phyloP scores from a whole-genome alignment of 768 basidiomycete species.

The Boletus tylopilopsis region DNA sequence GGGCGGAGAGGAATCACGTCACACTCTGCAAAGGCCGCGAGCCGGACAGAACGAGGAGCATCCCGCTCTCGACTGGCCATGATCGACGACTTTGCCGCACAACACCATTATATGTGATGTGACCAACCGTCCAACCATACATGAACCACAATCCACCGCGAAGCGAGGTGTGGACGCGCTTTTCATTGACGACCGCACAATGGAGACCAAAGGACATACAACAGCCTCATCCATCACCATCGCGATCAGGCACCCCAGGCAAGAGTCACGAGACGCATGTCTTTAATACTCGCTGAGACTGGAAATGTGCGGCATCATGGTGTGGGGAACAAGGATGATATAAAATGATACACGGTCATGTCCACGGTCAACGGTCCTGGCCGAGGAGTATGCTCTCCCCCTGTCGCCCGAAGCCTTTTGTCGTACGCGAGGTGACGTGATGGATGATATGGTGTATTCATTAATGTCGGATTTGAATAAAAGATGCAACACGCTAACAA shows the following conservation, averaged over 20 bases:
- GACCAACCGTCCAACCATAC: too few relatives aligned
- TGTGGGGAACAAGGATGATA: too few relatives aligned
- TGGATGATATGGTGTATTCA: background rate
- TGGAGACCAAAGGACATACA: background rate
- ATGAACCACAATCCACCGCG: too few relatives aligned
- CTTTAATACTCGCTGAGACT: slow-evolving; percentile 3
- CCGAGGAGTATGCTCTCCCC: background rate
- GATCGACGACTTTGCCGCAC: too few relatives aligned
- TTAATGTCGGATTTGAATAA: background rate
- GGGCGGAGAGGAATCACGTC: background rate
- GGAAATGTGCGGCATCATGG: too few relatives aligned
- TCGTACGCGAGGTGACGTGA: background rate
- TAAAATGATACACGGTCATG: background rate
- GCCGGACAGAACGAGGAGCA: too few relatives aligned
- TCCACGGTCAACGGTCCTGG: background rate
- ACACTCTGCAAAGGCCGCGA: too few relatives aligned
- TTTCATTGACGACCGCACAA: slow-evolving; percentile 7
- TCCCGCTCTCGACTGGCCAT: too few relatives aligned
- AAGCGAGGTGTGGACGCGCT: background rate
- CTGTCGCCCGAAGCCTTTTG: background rate
- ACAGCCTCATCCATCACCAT: slow-evolving; percentile 10
- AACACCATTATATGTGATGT: too few relatives aligned
- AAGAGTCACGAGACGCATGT: background rate
- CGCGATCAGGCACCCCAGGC: slow-evolving; percentile 12
- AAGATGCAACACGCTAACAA: background rate